Evolutionary conservation across 208 protist genomes (phyloP).

Genomic region (Leishmania mexicana): DNA sequence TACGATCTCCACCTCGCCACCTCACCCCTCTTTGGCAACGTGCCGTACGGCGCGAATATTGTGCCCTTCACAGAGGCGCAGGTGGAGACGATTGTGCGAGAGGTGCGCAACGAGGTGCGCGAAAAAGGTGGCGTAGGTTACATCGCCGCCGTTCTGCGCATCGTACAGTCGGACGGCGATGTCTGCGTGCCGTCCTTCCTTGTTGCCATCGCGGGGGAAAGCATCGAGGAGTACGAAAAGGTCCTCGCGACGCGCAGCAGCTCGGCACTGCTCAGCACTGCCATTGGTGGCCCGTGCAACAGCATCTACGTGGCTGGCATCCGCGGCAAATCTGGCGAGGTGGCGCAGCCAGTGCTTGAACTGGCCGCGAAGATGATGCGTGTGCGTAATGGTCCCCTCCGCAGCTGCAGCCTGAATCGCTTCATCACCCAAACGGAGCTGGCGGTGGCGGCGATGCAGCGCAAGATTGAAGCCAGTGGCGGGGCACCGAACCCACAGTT

Average conservation of each 20-base stretch:
- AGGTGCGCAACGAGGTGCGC: slow-evolving; percentile 32
- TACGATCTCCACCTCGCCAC: slow-evolving; percentile 45
- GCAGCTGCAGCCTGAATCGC: slow-evolving; percentile 44
- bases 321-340: slow-evolving; percentile 20
- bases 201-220: slow-evolving; percentile 34
- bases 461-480: slow-evolving; percentile 20
- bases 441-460: slow-evolving; percentile 37
- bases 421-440: slow-evolving; percentile 50
- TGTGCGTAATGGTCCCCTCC: slow-evolving; percentile 38
- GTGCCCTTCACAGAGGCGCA: slow-evolving; percentile 22
- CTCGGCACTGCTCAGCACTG: slow-evolving; percentile 45
- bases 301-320: slow-evolving; percentile 52
- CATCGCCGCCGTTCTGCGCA: slow-evolving; percentile 32
- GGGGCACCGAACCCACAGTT: slow-evolving; percentile 31
- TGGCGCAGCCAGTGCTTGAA: slow-evolving; percentile 29
- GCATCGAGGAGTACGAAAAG: slow-evolving; percentile 33
- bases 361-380: slow-evolving; percentile 31
- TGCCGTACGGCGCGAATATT: slow-evolving; percentile 35
- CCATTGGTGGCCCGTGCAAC: slow-evolving; percentile 55
- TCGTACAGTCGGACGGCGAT: slow-evolving; percentile 45
- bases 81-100: slow-evolving; percentile 39
- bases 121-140: slow-evolving; percentile 35
- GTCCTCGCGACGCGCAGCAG: slow-evolving; percentile 25
- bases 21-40: slow-evolving; percentile 64
- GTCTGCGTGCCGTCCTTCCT: slow-evolving; percentile 57